These are phyloP conservation scores for Talaromyces proteolyticus DNA, from an alignment of 495 filamentous ascomycete genomes.

Conservation along the genomic window DNA sequence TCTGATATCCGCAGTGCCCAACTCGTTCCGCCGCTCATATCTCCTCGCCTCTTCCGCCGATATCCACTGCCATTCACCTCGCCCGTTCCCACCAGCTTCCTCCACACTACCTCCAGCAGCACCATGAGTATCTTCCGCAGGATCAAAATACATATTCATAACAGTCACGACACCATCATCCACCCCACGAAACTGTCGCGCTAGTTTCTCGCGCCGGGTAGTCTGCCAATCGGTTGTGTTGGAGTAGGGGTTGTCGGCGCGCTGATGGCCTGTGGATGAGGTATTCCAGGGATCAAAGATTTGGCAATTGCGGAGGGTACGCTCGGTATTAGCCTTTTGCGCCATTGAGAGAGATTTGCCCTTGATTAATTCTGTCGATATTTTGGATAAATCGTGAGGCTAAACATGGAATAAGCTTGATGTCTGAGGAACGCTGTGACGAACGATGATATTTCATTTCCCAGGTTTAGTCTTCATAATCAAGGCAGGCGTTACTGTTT, in stretches of 20 bases:
- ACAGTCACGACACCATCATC: too few relatives aligned
- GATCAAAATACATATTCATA: too few relatives aligned
- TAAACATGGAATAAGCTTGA: too few relatives aligned
- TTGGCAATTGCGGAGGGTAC: slow-evolving; percentile 4
- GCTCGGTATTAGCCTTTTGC: not conserved
- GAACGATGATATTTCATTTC: too few relatives aligned
- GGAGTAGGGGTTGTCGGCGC: slow-evolving; percentile 52
- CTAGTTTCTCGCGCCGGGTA: slow-evolving; percentile 59
- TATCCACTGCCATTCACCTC: slow-evolving; percentile 10
- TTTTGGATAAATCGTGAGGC: too few relatives aligned
- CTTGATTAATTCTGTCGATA: too few relatives aligned
- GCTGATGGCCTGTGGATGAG: slow-evolving; percentile 74
- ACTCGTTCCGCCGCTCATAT: not conserved
- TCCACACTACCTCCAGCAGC: not conserved
- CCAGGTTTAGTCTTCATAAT: too few relatives aligned
- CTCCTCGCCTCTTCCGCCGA: slow-evolving; percentile 6
- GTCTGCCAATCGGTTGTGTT: slow-evolving; percentile 65
- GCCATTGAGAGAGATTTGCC: too few relatives aligned
- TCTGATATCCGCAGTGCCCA: slow-evolving; percentile 51
- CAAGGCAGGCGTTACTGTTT: too few relatives aligned
- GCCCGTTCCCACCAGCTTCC: not conserved
- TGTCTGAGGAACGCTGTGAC: too few relatives aligned
- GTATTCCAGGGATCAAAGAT: slow-evolving; percentile 80
- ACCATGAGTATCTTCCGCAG: too few relatives aligned
- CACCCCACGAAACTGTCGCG: slow-evolving; percentile 53